phyloP scores from a whole-genome alignment of 140 eudicot genomes.

The Oenanthe javanica region DNA sequence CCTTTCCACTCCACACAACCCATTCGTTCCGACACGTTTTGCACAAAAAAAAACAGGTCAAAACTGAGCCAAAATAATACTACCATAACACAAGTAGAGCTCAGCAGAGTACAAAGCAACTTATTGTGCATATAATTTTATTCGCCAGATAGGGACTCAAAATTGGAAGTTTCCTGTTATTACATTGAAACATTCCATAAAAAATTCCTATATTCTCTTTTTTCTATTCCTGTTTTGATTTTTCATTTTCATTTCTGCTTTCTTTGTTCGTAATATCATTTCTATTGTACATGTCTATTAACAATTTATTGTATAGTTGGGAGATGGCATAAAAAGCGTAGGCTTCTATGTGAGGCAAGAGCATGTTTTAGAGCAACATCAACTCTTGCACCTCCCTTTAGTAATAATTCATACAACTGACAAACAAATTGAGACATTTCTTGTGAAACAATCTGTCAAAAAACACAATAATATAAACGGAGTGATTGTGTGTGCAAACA shows the following conservation, averaged over 20 bases:
- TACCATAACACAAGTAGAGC: background rate
- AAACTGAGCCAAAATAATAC: background rate
- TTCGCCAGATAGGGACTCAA: slow-evolving; percentile 8
- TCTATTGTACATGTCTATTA: slow-evolving; percentile 14
- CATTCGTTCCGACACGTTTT: background rate
- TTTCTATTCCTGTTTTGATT: slow-evolving; percentile 4
- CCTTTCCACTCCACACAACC: background rate
- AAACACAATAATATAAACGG: no score
- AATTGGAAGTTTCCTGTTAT: slow-evolving; percentile 12
- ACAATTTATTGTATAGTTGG: slow-evolving; percentile 50
- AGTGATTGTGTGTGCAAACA: no score
- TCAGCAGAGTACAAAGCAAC: background rate
- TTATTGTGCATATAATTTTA: background rate
- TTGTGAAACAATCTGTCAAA: no score
- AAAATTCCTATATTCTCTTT: background rate
- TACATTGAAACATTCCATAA: background rate
- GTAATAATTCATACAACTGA: slow-evolving; percentile 57
- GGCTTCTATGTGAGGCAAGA: slow-evolving; percentile 55
- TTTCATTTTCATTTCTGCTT: slow-evolving; percentile 1
- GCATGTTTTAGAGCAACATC: slow-evolving; percentile 70
- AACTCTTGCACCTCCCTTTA: slow-evolving; percentile 59
- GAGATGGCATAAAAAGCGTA: slow-evolving; percentile 78
- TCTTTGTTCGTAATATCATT: slow-evolving; percentile 3
- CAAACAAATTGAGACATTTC: slow-evolving; percentile 61
- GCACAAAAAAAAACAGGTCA: background rate